Evolutionary conservation across 2,329 filamentous ascomycete species (phyloP).

Genomic region (Colletotrichum coccodes): DNA sequence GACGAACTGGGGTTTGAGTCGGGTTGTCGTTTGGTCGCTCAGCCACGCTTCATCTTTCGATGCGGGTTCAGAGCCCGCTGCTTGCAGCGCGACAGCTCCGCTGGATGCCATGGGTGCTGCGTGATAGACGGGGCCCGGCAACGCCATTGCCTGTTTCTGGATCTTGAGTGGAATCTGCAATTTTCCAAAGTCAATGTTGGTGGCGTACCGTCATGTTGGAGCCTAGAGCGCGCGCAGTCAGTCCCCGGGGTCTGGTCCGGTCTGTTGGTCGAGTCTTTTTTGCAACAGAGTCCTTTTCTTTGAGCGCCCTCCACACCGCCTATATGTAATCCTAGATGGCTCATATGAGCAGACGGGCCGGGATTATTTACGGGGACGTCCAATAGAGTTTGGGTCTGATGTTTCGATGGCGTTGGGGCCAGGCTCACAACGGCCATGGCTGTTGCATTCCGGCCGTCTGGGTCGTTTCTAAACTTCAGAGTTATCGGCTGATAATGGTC

Average conservation of each 20-base stretch:
- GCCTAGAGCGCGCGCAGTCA: neutral
- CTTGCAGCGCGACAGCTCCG: neutral
- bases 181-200: neutral
- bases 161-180: neutral
- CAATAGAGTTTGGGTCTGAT: constrained; percentile 20
- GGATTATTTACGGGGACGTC: neutral
- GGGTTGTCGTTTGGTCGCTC: constrained; percentile 7
- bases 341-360: neutral
- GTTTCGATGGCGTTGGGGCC: constrained; percentile 17
- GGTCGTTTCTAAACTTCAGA: neutral
- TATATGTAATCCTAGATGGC: neutral
- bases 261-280: neutral
- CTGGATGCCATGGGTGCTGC: neutral
- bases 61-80: neutral
- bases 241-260: neutral
- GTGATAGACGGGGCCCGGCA: neutral
- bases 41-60: constrained; percentile 29
- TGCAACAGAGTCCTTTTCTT: neutral
- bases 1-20: neutral
- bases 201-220: neutral
- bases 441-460: constrained; percentile 1
- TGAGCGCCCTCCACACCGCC: constrained; percentile 1
- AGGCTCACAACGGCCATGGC: neutral
- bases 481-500: neutral
- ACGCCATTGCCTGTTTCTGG: constrained; percentile 8